Evolutionary conservation across 108 stramenopile genomes (phyloP), one percentile per base, ranked within the genome.

Genomic region (Chaetoceros muelleri): DNA sequence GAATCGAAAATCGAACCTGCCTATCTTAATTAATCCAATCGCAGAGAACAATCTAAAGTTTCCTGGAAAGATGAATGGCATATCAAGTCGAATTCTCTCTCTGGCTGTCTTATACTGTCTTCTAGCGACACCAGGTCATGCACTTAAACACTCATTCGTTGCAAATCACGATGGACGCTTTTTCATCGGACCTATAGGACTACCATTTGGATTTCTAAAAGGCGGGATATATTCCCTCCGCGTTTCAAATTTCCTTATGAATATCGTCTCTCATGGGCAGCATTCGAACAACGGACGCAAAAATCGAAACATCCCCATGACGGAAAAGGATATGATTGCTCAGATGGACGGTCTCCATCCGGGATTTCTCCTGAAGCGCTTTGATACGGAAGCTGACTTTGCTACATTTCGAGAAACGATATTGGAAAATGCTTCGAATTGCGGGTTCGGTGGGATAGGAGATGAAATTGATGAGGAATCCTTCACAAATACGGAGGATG

Each of bases 141-240:
- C 71, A 26, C 60, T 79, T 22, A 81, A 75, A 55, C 87, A 88
- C 65, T 55, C 61, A 7, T 89, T 76, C 52, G 31, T 44, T 28
- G 76, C 80, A 8, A 60, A 51, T 24, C 26, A 73, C 24, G 81
- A 85, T 50, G 29, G 59, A 8, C 71, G 87, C 8, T 61, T 69
- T 45, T 29, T 89, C 48, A 81, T 91, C 57, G 89, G 80, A 26
- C 89, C 89, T 8, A 68, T 87, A 10, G 89, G 89, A 8, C 68
- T 67, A 30, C 86, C 89, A 7, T 98, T 95, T 69, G 96, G 96
- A 30, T 96, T 98, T 64, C 55, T 80, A 18, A 64, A 70, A 1
- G 79, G 78, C 20, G 97, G 97, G 3, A 57, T 18, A 16, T 25
- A 21, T 54, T 53, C 55, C 22, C 3, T 16, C 46, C 46, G 30